Base-by-base conservation (phyloP, 805 yeast species). In the Candida wancherniae region DNA sequence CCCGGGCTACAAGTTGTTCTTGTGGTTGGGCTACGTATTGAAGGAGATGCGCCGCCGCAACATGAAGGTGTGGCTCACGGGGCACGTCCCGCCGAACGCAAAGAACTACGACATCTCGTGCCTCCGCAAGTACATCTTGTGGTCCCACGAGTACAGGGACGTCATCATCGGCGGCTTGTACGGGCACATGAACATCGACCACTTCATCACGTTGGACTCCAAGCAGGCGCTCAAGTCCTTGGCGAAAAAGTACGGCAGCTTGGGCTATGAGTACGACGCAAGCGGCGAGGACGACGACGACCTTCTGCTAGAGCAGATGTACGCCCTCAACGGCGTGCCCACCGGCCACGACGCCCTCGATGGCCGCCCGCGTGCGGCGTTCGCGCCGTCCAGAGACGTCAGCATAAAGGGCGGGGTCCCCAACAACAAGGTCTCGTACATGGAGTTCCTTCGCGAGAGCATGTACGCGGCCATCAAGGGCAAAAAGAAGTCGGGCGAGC, bases 151-250 rank as follows among this genome's bases (percentile, higher is more conserved):
- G 51, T 85, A 80, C 51, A 67, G 94, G 42, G 95, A 85, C 53
- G 72, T 85, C 23, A 81, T 85, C 16, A 66, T 86, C 40, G 95
- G 95, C 12, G 86, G 88, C 8, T 58, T 85, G 18, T 85, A 73
- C 53, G 95, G 95, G 0, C 95, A 85, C 52, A 85, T 85, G 95
- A 85, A 85, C 55, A 65, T 84, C 33, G 95, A 86, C 51, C 95
- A 85, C 58, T 84, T 82, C 52, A 68, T 83, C 26, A 86, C 94
- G 0, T 62, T 81, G 38, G 90, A 85, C 58, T 70, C 85, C 2
- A 70, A 68, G 28, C 71, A 73, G 42, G 84, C 92, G 1, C 78
- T 83, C 62, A 66, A 68, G 36, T 70, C 74, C 6, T 59, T 74
- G 29, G 44, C 48, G 22, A 33, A 49, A 10, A 40, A 36, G 27